Conservation (phyloP, 2,329 filamentous ascomycete species). For the Cladosporium sp. region DNA sequence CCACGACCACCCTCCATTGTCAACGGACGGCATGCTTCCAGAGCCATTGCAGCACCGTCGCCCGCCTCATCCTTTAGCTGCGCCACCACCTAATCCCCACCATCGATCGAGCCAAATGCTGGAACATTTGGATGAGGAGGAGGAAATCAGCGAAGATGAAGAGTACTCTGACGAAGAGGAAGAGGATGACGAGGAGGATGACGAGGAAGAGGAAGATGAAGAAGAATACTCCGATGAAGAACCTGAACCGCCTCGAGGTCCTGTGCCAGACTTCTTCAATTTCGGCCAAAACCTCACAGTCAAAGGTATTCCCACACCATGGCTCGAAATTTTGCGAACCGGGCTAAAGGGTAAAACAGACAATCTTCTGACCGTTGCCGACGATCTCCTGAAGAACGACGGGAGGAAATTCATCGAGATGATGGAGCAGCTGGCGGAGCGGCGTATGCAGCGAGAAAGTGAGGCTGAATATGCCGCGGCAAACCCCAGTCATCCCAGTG, state of each 20-base stretch:
- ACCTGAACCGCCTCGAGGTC: slow-evolving; percentile 60
- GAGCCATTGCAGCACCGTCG: slow-evolving; percentile 49
- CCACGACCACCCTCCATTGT: slow-evolving; percentile 58
- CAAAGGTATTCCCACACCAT: slow-evolving; percentile 58
- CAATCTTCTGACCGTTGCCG: slow-evolving; percentile 96
- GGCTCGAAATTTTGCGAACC: slow-evolving; percentile 31
- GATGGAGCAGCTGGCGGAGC: slow-evolving; percentile 99
- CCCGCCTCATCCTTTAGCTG: slow-evolving; percentile 26
- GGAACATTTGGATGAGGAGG: slow-evolving; percentile 59
- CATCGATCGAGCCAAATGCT: slow-evolving; percentile 71
- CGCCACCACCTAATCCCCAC: slow-evolving; percentile 44
- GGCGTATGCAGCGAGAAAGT: slow-evolving; percentile 94
- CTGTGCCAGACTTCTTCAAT: slow-evolving; percentile 84
- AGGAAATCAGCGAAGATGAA: slow-evolving; percentile 59
- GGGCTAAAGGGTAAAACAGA: slow-evolving; percentile 55
- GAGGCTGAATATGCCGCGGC: slow-evolving; percentile 70
- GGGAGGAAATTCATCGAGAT: slow-evolving; percentile 99
- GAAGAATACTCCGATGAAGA: slow-evolving; percentile 64
- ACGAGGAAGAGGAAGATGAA: slow-evolving; percentile 58
- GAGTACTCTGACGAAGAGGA: slow-evolving; percentile 62
- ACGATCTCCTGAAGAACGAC: slow-evolving; percentile 97
- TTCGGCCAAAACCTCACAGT: slow-evolving; percentile 98
- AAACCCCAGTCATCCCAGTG: slow-evolving; percentile 47
- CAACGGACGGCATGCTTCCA: slow-evolving; percentile 59
- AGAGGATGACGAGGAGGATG: slow-evolving; percentile 50